Percentiles rank a stretch among this genome's conserved stretches.
Conservation (phyloP, 371 early-diverging fungal species). For the Mucor lusitanicus region DNA sequence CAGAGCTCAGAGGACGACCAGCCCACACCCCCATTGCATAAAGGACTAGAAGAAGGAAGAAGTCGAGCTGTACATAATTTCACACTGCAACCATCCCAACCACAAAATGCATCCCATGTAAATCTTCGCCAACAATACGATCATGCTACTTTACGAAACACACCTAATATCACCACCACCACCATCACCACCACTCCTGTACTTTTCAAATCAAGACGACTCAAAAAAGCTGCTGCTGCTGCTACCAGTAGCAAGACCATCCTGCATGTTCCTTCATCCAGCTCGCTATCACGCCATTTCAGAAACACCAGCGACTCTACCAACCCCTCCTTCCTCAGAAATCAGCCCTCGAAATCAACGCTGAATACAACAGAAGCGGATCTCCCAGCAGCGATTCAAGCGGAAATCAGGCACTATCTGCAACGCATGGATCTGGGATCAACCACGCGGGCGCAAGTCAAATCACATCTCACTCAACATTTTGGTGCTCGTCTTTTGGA, state of each 20-base stretch:
- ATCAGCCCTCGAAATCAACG: background rate
- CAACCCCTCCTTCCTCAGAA: background rate
- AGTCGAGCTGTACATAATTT: constrained; percentile 20
- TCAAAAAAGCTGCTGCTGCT: background rate
- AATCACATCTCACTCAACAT: constrained; percentile 26
- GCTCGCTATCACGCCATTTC: constrained; percentile 14
- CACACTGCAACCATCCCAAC: background rate
- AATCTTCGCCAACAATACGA: constrained; percentile 9
- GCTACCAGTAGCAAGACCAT: background rate
- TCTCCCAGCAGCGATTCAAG: constrained; percentile 1
- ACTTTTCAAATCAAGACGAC: background rate
- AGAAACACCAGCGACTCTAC: constrained; percentile 1
- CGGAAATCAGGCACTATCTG: constrained; percentile 30
- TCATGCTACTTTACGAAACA: background rate
- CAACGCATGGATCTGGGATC: constrained; percentile 32
- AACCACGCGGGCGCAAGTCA: constrained; percentile 41
- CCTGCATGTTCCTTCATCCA: background rate
- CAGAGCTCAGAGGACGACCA: background rate
- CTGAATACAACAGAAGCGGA: constrained; percentile 10
- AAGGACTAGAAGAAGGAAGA: constrained; percentile 17
- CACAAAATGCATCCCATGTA: constrained; percentile 1
- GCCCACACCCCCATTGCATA: background rate
- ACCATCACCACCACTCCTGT: background rate
- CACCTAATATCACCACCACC: background rate
- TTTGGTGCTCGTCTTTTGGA: constrained; percentile 33